phyloP scores from a whole-genome alignment of 352 stramenopile species.

The Phytophthora crassamura region DNA sequence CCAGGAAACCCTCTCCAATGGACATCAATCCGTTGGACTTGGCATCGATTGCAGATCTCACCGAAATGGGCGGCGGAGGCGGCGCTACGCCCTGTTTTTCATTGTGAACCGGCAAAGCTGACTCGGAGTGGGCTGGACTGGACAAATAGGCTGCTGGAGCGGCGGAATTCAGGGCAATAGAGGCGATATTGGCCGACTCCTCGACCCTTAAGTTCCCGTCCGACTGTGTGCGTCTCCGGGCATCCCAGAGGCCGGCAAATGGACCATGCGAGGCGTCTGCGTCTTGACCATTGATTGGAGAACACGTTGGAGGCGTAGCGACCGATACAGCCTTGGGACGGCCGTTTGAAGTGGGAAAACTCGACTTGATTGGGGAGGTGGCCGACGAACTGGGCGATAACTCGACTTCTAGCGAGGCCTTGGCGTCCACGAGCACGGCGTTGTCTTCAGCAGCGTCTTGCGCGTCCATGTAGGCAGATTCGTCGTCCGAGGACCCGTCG shows the following conservation, averaged over 20 bases:
- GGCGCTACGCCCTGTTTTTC: conserved; percentile 8
- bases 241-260: conserved; percentile 16
- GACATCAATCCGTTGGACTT: conserved; percentile 45
- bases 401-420: conserved; percentile 26
- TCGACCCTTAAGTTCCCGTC: conserved; percentile 42
- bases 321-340: conserved; percentile 29
- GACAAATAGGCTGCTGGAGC: conserved; percentile 9
- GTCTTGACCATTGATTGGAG: conserved; percentile 13
- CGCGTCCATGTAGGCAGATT: conserved; percentile 20
- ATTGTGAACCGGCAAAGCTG: conserved; percentile 23
- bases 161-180: conserved; percentile 13
- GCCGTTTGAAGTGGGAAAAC: conserved; percentile 13
- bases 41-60: conserved; percentile 26
- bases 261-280: conserved; percentile 5
- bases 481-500: conserved; percentile 31
- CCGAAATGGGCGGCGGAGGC: conserved; percentile 30
- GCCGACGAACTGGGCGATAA: conserved; percentile 25
- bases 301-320: conserved; percentile 7
- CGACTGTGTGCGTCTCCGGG: conserved; percentile 65
- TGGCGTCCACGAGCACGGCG: not conserved
- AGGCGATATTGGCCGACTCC: not conserved
- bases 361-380: not conserved
- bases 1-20: conserved; percentile 59
- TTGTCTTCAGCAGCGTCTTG: conserved; percentile 21
- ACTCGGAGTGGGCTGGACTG: conserved; percentile 38